Base-by-base conservation (phyloP, 176 grass and related monocot genomes). In the Lolium rigidum region DNA sequence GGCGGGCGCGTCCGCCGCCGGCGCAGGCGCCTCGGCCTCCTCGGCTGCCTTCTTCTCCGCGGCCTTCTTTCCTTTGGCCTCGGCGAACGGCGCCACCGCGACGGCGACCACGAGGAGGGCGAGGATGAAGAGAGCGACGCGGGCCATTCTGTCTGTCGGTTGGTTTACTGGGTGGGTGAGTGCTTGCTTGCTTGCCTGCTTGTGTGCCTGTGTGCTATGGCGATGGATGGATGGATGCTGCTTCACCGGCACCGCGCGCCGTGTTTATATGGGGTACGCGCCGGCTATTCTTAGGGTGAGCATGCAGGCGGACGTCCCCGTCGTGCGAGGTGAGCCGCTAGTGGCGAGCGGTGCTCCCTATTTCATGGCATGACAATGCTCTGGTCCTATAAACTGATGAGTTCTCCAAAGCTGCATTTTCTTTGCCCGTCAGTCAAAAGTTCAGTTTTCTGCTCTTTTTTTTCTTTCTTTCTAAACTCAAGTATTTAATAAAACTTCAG, bases 31-130 rank as follows among this genome's bases (percentile, higher is more conserved):
- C 9, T 71, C 39, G 22, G 60, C 60, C 5, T 31, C 4, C 24
- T 65, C 25, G 2, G 10, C 25, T 4, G 68, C 68, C 21, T 24
- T 62, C 62, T 31, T 31, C 62, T 65, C 25, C 25, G 10, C 11
- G 18, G 39, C 38, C 62, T 31, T 31, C 62, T 65, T 31, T 4
- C 9, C 68, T 8, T 21, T n/a, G 9, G 39, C 68, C 16, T 71
- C 38, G 68, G 68, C 68, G 68, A 71, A 71, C 0, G 68, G 68
- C 9, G 68, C 68, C 68, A 71, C 68, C 4, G 68, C 68, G 10
- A 71, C 68, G 18, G 68, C 68, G 68, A n/a, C 68, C 39, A 71
- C 38, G 68, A 71, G 68, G 68, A 71, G 68, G 9, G 39, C 68
- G 39, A 71, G 18, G 68, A 71, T 46, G 39, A 71, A 71, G 68